Conservation (phyloP, 768 basidiomycete species). For the Holtermanniella nyarrowii region DNA sequence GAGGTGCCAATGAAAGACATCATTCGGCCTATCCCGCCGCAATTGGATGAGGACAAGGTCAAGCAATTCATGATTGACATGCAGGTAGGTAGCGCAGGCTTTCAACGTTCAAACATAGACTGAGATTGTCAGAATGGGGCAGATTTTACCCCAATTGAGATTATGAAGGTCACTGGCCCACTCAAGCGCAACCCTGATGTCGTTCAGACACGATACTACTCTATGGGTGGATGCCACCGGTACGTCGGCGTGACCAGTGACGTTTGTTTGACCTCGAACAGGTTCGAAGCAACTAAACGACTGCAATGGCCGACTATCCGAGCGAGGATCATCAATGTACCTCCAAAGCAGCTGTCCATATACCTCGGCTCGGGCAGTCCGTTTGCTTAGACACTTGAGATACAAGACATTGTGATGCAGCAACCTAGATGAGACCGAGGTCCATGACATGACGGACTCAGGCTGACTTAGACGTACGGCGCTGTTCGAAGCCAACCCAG, state of each 20-base stretch:
- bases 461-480: too few relatives aligned
- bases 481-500: too few relatives aligned
- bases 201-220: conserved; percentile 33
- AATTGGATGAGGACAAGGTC: conserved; percentile 39
- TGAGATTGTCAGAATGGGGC: conserved; percentile 30
- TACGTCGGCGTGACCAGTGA: background rate
- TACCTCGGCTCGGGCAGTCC: conserved; percentile 39
- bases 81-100: conserved; percentile 18
- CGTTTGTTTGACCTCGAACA: background rate
- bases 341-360: conserved; percentile 33
- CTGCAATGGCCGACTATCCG: conserved; percentile 34
- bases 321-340: conserved; percentile 39
- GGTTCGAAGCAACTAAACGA: conserved; percentile 40
- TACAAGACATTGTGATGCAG: too few relatives aligned
- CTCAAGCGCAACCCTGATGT: conserved; percentile 21
- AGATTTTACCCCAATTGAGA: conserved; percentile 41
- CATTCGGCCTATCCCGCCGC: conserved; percentile 36
- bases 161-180: conserved; percentile 27
- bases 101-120: background rate
- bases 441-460: too few relatives aligned
- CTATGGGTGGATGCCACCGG: conserved; percentile 42
- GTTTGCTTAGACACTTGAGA: too few relatives aligned
- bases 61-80: conserved; percentile 40
- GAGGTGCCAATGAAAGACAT: conserved; percentile 39
- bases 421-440: too few relatives aligned